Base-by-base conservation (phyloP, 352 stramenopile genomes). In the Aphanomyces euteiches region DNA sequence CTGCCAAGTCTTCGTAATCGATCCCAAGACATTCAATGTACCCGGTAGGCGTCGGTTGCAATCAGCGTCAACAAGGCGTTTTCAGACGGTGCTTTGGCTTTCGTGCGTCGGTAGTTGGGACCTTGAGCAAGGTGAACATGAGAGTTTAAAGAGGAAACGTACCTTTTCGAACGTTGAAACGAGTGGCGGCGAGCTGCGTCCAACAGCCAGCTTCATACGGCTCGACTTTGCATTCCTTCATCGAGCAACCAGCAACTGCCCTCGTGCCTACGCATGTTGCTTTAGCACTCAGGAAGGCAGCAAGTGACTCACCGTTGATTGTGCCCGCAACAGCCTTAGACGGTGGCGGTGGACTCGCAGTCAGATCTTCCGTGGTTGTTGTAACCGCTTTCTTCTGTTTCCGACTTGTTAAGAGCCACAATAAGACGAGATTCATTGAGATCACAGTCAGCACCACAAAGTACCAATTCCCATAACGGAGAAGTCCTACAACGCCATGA, bases 151-250 rank as follows among this genome's bases (percentile, higher is more conserved):
- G 3, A 5, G 41, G 17, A 47, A 41, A 53, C 38, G 37, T 54
- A 84, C 85, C 85, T 81, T 90, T 82, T 2, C 85, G 82, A n/a
- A 93, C 84, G n/a, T 92, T 87, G 54, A 91, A 93, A 4, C 83
- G 80, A 17, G 81, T 89, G 4, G 81, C 84, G 34, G 78, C 75
- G 17, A 93, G 78, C 36, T 89, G 80, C 4, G 81, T 76, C 85
- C 85, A 93, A 67, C 78, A 89, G 0, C 81, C 82, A 36, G 28
- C 40, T 40, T 79, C 76, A 1, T 69, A 68, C 19, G 77, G 34
- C 7, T 39, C 54, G 13, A 37, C 66, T 13, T 75, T 64, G 59
- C 82, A 90, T 74, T 82, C 77, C 53, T 76, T 80, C 21, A 90
- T 72, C 1, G 85, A 93, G 4, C 77, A 73, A 2, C 83, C 85